phyloP scores from a whole-genome alignment of 2,329 filamentous ascomycete genomes.

The Aureobasidium sp. region DNA sequence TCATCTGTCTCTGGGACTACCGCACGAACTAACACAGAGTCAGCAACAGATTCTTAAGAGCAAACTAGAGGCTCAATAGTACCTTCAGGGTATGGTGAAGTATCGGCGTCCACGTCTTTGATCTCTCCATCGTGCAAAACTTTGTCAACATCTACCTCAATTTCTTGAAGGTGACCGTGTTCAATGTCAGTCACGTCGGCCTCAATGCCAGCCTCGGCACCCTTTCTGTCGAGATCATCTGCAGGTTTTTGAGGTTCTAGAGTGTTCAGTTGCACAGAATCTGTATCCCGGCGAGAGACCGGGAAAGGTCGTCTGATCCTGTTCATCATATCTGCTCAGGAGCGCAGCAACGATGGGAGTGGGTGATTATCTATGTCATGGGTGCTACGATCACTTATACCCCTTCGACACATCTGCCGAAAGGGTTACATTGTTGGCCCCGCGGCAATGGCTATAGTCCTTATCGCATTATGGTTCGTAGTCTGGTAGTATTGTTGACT shows the following conservation, averaged over 20 bases:
- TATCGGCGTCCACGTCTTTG: constrained; percentile 23
- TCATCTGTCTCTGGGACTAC: constrained; percentile 60
- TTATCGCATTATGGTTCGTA: not conserved
- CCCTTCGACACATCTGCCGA: not conserved
- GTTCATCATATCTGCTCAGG: constrained; percentile 20
- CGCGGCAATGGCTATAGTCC: not conserved
- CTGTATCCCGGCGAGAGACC: constrained; percentile 22
- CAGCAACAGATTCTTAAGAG: not conserved
- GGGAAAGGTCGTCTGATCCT: constrained; percentile 24
- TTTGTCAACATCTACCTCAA: constrained; percentile 32
- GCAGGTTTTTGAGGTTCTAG: constrained; percentile 19
- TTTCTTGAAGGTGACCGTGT: constrained; percentile 25
- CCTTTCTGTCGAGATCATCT: constrained; percentile 17
- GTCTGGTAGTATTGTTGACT: not conserved
- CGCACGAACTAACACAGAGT: constrained; percentile 42
- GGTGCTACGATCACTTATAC: not conserved
- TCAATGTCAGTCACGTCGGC: constrained; percentile 20
- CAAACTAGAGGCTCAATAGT: not conserved
- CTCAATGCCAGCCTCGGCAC: constrained; percentile 13
- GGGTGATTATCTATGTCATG: not conserved
- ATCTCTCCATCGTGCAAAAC: constrained; percentile 41
- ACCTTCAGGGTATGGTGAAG: constrained; percentile 56
- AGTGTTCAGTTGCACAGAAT: constrained; percentile 24
- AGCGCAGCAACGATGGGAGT: not conserved
- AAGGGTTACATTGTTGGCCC: not conserved